phyloP scores from a whole-genome alignment of 352 stramenopile genomes.

The Globisporangium nunn region DNA sequence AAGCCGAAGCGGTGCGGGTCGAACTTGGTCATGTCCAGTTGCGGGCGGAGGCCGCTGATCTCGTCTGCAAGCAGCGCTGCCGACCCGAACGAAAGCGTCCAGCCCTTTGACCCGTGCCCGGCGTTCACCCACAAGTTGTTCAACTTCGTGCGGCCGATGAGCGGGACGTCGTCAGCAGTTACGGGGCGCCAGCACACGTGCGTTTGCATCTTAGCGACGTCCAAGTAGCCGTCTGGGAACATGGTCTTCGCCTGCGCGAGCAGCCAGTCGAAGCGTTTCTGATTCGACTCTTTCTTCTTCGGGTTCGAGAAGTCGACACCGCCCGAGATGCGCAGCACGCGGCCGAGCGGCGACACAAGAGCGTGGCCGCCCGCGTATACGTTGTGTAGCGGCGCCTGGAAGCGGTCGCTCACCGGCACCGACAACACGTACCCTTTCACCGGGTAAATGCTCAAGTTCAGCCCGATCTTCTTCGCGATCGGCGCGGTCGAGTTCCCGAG shows the following conservation, averaged over 20 bases:
- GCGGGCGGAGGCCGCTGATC: conserved; percentile 67
- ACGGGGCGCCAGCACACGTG: conserved; percentile 81
- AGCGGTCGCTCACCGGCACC: conserved; percentile 57
- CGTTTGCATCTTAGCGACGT: conserved; percentile 67
- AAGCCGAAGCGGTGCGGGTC: conserved; percentile 71
- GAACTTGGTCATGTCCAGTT: conserved; percentile 82
- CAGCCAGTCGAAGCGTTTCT: conserved; percentile 77
- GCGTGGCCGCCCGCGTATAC: conserved; percentile 75
- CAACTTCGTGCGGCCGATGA: conserved; percentile 75
- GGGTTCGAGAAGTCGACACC: conserved; percentile 77
- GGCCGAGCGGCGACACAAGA: conserved; percentile 68
- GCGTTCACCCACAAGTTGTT: conserved; percentile 83
- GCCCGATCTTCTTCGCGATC: conserved; percentile 53
- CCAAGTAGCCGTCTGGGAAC: conserved; percentile 77
- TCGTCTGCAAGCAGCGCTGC: conserved; percentile 70
- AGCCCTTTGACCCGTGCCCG: conserved; percentile 80
- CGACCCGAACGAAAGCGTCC: conserved; percentile 78
- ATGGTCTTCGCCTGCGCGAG: conserved; percentile 65
- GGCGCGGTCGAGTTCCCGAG: conserved; percentile 70
- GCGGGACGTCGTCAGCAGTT: conserved; percentile 75
- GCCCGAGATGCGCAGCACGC: conserved; percentile 66
- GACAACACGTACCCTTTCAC: conserved; percentile 86
- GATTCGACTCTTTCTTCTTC: conserved; percentile 43
- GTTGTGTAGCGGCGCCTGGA: conserved; percentile 66
- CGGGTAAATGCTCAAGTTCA: conserved; percentile 79